phyloP scores from a whole-genome alignment of 371 early-diverging fungal species.

The Mucor irregularis region DNA sequence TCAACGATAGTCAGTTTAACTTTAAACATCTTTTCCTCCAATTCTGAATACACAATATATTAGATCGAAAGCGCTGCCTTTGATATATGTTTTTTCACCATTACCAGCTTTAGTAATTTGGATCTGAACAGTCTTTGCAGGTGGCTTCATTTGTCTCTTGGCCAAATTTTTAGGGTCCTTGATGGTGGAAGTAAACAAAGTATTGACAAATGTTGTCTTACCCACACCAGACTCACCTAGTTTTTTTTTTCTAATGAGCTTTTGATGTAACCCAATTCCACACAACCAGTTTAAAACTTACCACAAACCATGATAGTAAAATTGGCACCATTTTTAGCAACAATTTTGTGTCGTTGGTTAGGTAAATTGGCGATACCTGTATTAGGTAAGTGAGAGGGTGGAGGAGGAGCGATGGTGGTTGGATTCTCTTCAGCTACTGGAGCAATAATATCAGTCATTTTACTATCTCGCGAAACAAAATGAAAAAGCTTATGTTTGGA shows the following conservation, averaged over 20 bases:
- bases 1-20: constrained; percentile 91
- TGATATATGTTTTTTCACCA: too few species aligned
- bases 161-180: constrained; percentile 86
- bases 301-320: constrained; percentile 98
- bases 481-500: too few species aligned
- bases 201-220: constrained; percentile 91
- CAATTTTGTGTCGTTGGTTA: constrained; percentile 96
- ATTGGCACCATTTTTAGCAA: constrained; percentile 90
- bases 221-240: constrained; percentile 71
- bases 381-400: constrained; percentile 55
- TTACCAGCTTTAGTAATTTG: constrained; percentile 91
- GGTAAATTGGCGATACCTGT: constrained; percentile 99
- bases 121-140: constrained; percentile 92
- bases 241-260: not conserved
- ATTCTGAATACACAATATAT: too few species aligned
- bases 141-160: constrained; percentile 79
- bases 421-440: too few species aligned
- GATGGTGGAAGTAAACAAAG: constrained; percentile 82
- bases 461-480: too few species aligned
- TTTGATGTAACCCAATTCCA: too few species aligned
- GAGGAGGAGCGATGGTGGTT: constrained; percentile 33
- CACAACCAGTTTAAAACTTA: too few species aligned
- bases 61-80: not conserved
- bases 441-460: too few species aligned
- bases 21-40: constrained; percentile 68